Evolutionary conservation across 257 asterid species (phyloP).

Genomic region (Solanum sejunctum): DNA sequence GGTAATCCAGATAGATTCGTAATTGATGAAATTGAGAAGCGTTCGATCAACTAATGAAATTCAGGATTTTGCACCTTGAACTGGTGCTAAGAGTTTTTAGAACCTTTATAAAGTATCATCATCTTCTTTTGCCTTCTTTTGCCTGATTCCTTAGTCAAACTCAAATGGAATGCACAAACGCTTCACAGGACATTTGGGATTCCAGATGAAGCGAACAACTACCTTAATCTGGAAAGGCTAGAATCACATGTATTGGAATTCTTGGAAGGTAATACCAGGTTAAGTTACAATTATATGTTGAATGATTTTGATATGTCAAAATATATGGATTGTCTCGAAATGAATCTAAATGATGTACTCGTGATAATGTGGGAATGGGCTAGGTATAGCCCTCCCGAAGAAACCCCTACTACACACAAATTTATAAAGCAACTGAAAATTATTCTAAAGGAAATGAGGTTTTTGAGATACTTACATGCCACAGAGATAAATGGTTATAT

Average conservation of each 20-base stretch:
- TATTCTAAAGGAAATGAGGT: neutral
- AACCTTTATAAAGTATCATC: neutral
- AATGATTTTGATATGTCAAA: neutral
- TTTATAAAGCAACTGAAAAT: neutral
- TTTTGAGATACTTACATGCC: too few species aligned
- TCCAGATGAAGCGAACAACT: neutral
- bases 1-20: neutral
- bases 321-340: neutral
- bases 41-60: too few species aligned
- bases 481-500: too few species aligned
- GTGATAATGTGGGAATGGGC: neutral
- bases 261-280: neutral
- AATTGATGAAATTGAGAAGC: neutral
- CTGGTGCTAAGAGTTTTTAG: neutral
- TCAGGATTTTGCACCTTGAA: neutral
- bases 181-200: neutral
- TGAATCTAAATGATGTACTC: neutral
- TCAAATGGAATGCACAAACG: neutral
- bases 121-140: neutral
- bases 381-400: neutral
- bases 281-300: too few species aligned
- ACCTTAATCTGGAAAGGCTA: neutral
- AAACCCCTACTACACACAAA: fast-evolving
- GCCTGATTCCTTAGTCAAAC: neutral
- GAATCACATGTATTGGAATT: neutral